Conservation (phyloP, 169 alveolate species). For the Toxoplasma gondii region DNA sequence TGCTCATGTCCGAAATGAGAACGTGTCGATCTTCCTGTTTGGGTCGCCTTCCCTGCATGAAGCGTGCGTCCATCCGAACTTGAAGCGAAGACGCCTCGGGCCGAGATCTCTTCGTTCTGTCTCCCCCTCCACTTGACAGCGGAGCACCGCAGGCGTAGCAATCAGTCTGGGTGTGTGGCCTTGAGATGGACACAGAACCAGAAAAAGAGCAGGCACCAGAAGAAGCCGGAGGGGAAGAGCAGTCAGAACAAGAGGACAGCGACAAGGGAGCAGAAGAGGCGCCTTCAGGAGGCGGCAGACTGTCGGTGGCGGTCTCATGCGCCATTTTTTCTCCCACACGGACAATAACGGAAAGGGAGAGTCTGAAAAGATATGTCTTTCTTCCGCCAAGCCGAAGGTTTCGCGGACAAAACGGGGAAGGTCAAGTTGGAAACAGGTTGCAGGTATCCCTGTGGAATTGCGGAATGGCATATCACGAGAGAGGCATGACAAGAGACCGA, state of each 20-base stretch:
- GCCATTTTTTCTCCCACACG: too few species aligned
- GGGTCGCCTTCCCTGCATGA: slow-evolving; percentile 66
- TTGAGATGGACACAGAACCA: background rate
- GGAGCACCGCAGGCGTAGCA: background rate
- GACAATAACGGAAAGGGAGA: too few species aligned
- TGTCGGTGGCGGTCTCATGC: too few species aligned
- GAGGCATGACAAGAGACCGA: too few species aligned
- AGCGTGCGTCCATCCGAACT: slow-evolving; percentile 24
- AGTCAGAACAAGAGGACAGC: background rate
- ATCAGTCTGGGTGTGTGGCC: background rate
- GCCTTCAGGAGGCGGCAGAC: background rate
- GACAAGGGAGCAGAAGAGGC: background rate
- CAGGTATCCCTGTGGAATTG: too few species aligned
- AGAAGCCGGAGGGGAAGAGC: background rate
- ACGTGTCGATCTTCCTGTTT: slow-evolving; percentile 64
- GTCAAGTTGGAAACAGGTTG: too few species aligned
- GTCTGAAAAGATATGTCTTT: too few species aligned
- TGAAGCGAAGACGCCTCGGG: background rate
- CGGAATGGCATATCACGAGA: too few species aligned
- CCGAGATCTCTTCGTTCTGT: background rate
- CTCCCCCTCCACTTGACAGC: background rate
- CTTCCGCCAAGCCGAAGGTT: too few species aligned
- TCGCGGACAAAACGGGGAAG: too few species aligned
- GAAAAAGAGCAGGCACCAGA: background rate
- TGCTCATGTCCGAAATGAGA: slow-evolving; percentile 8